phyloP scores from a whole-genome alignment of 495 filamentous ascomycete genomes.

The Penicillium parvum region DNA sequence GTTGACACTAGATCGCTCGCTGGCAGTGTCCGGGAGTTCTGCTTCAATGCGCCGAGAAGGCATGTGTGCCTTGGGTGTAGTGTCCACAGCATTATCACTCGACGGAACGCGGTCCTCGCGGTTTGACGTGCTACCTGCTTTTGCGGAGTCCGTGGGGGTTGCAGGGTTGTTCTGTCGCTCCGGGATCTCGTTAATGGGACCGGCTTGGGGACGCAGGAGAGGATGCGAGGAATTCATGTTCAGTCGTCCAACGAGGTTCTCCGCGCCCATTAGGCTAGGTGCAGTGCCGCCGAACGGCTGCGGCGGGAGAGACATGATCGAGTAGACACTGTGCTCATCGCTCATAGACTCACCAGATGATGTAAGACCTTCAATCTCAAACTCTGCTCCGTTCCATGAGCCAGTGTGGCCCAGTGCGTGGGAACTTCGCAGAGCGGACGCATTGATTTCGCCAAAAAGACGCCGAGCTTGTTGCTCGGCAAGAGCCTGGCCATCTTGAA shows the following conservation, averaged over 20 bases:
- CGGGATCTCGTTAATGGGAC: constrained; percentile 32
- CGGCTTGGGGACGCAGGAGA: constrained; percentile 26
- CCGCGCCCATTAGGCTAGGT: constrained; percentile 61
- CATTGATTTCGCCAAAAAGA: constrained; percentile 78
- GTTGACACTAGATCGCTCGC: constrained; percentile 34
- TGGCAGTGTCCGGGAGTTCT: constrained; percentile 42
- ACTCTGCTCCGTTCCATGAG: constrained; percentile 24
- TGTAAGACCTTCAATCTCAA: constrained; percentile 30
- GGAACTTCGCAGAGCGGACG: constrained; percentile 65
- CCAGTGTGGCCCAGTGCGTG: constrained; percentile 41
- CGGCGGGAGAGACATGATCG: constrained; percentile 41
- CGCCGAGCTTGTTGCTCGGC: constrained; percentile 39
- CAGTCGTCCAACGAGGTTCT: constrained; percentile 62
- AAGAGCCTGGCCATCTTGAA: constrained; percentile 26
- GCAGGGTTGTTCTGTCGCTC: constrained; percentile 31
- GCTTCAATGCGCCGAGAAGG: constrained; percentile 34
- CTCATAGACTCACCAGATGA: constrained; percentile 48
- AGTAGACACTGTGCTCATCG: constrained; percentile 34
- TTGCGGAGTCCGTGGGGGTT: constrained; percentile 15
- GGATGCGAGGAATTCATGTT: constrained; percentile 58
- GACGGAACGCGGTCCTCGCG: constrained; percentile 8
- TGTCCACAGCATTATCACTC: constrained; percentile 10
- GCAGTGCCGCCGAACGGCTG: constrained; percentile 40
- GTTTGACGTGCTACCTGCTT: constrained; percentile 12
- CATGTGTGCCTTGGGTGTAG: constrained; percentile 33